Percentiles rank a stretch among this genome's conserved stretches.
Evolutionary conservation across 2,329 filamentous ascomycete species (phyloP).

Genomic region (Pleomassaria siparia): DNA sequence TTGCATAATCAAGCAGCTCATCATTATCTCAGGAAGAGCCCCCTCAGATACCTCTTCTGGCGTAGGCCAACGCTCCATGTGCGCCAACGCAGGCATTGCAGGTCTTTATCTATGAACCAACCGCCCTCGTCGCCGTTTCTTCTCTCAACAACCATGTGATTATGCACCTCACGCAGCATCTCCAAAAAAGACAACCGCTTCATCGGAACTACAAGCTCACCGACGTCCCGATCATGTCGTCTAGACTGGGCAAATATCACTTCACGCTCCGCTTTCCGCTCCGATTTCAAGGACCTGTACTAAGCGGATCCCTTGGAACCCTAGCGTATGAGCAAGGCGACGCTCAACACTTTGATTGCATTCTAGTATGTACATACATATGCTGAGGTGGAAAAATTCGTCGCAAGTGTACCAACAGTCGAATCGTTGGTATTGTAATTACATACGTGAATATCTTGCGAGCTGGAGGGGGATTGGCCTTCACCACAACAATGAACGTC

Average conservation of each 20-base stretch:
- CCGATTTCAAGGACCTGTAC: conserved; percentile 10
- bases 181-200: conserved; percentile 36
- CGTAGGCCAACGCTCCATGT: conserved; percentile 15
- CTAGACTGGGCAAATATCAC: conserved; percentile 37
- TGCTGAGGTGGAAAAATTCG: no score
- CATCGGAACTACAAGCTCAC: conserved; percentile 48
- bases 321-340: conserved; percentile 41
- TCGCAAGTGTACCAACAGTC: no score
- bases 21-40: conserved; percentile 30
- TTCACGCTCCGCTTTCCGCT: conserved; percentile 25
- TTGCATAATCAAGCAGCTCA: conserved; percentile 27
- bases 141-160: conserved; percentile 39
- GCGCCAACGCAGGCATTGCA: conserved; percentile 41
- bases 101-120: conserved; percentile 38
- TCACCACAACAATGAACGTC: no score
- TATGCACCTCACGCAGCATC: conserved; percentile 35
- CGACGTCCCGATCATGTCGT: conserved; percentile 71
- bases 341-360: conserved; percentile 40
- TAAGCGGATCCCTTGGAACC: conserved; percentile 11
- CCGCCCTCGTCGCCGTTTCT: conserved; percentile 28
- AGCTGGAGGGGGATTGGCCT: background rate
- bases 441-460: no score
- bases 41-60: background rate
- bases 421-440: no score
- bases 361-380: no score